Evolutionary conservation across 495 filamentous ascomycete species (phyloP), one percentile per base, ranked within the genome.

Genomic region (Xylaria grammica): DNA sequence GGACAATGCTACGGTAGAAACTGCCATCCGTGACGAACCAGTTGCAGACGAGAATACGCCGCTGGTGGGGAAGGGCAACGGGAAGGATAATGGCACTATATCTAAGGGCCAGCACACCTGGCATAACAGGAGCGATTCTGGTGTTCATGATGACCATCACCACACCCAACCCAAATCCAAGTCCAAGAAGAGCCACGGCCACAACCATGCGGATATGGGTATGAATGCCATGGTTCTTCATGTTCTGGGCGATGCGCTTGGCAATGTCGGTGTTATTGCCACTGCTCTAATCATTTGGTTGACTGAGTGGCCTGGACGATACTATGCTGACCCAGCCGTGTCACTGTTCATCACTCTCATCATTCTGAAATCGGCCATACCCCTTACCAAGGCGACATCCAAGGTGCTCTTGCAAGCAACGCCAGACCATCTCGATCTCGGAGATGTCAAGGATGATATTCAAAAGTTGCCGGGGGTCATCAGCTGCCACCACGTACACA

Each of bases 141-240:
- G 71, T 4, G 69, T 79, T 26, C 91, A 92, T 69, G 69, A 77
- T 20, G 74, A 79, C 19, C 95, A 99, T 77, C 90, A 93, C 66
- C 95, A 99, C 74, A 89, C 85, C 60, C 86, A 93, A 55, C 90
- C 93, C 0, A 89, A 87, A 67, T 83, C 88, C 2, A 76, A 82
- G 44, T 68, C 72, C 0, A 68, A 77, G 24, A 84, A 72, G 15
- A 83, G 87, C 11, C 85, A 89, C 66, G 84, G 87, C 27, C 92
- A 96, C 76, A 88, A 79, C 19, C 94, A 97, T 71, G 84, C 78
- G 34, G 95, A 98, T 69, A 90, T 98, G 74, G 97, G 97, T 78
- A 98, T 99, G 95, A 91, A 92, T 29, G 95, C 94, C 67, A 94
- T 99, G 77, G 89, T 99, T 76, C 85, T 99, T 7, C 95, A 99